Evolutionary conservation across 805 yeast species (phyloP).

Genomic region (Grigorovia humatica): DNA sequence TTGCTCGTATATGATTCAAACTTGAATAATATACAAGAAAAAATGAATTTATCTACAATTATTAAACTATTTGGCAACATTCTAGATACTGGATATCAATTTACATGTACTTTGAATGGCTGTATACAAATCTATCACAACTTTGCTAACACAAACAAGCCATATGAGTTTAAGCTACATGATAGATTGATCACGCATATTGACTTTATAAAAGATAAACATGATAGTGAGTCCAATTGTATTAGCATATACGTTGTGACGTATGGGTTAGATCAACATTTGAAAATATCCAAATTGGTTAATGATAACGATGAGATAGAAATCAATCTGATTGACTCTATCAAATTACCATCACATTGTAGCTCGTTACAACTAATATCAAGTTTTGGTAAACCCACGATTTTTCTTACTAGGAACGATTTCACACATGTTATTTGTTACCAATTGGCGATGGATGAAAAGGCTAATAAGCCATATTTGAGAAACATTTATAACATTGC

Average conservation of each 20-base stretch:
- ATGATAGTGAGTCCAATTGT: constrained; percentile 5
- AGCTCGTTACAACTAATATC: constrained; percentile 37
- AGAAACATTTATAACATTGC: constrained; percentile 40
- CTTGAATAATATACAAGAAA: neutral
- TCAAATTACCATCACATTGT: constrained; percentile 40
- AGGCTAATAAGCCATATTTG: constrained; percentile 11
- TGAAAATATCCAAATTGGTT: constrained; percentile 30
- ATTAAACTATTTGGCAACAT: constrained; percentile 18
- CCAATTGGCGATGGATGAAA: constrained; percentile 5
- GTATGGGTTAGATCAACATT: constrained; percentile 48
- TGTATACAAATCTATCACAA: constrained; percentile 9
- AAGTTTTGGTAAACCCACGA: constrained; percentile 24
- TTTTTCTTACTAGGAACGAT: constrained; percentile 51
- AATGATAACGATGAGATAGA: constrained; percentile 1
- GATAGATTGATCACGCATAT: constrained; percentile 31
- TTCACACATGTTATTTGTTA: constrained; percentile 47
- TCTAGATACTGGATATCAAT: neutral
- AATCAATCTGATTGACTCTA: constrained; percentile 13
- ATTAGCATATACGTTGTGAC: constrained; percentile 34
- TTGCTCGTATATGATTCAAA: constrained; percentile 1
- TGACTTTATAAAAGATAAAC: constrained; percentile 14
- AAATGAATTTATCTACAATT: constrained; percentile 7
- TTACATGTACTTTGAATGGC: constrained; percentile 20
- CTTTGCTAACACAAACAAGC: neutral
- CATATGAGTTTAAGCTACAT: constrained; percentile 26